Conservation (phyloP, 73 alveolate genomes). For the Blepharisma japonicum region DNA sequence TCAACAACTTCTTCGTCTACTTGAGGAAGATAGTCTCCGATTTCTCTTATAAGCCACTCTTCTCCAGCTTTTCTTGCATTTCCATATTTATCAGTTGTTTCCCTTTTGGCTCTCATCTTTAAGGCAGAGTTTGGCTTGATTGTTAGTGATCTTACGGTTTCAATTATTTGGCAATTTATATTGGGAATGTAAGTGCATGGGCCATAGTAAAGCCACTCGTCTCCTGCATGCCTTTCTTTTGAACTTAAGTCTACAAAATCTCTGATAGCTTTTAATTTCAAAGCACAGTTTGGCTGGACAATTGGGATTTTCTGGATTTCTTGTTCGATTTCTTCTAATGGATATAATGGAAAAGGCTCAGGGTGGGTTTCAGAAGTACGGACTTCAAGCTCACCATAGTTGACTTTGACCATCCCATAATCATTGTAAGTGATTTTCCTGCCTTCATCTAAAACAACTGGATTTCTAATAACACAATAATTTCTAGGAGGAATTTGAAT, state of each 20-base stretch:
- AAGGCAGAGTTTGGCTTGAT: constrained; percentile 62
- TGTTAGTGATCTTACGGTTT: constrained; percentile 40
- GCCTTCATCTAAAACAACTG: constrained; percentile 52
- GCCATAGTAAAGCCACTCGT: constrained; percentile 66
- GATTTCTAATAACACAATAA: constrained; percentile 66
- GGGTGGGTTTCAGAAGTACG: constrained; percentile 58
- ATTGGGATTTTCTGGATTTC: constrained; percentile 38
- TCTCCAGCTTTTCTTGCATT: constrained; percentile 70
- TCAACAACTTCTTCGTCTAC: constrained; percentile 57
- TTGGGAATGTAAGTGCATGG: constrained; percentile 77
- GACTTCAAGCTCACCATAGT: constrained; percentile 61
- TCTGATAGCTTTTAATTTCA: constrained; percentile 45
- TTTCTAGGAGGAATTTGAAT: constrained; percentile 65
- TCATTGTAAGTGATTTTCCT: constrained; percentile 39
- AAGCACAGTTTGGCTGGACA: constrained; percentile 54
- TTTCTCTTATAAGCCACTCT: constrained; percentile 66
- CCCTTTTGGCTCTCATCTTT: constrained; percentile 52
- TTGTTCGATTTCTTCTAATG: constrained; percentile 58
- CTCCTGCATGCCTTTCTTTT: constrained; percentile 63
- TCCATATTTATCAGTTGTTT: constrained; percentile 53
- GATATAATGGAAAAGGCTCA: constrained; percentile 81
- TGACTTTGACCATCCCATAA: constrained; percentile 54
- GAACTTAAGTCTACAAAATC: constrained; percentile 44
- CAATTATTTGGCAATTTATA: constrained; percentile 50
- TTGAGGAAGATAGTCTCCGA: constrained; percentile 71